phyloP scores from a whole-genome alignment of 371 early-diverging fungal species.

The Mortierella sp. region DNA sequence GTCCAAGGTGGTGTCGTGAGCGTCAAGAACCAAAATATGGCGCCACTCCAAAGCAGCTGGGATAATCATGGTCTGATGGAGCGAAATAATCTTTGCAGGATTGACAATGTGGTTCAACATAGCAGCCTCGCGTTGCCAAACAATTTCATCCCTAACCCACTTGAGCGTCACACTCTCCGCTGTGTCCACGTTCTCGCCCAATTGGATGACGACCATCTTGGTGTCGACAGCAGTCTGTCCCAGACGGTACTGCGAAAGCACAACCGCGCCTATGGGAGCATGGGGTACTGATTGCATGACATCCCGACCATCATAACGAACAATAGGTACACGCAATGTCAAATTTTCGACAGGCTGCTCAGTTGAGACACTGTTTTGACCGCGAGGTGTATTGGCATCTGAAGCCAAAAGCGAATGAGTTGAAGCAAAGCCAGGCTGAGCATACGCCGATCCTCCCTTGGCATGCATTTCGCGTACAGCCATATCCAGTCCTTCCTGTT shows the following conservation, averaged over 20 bases:
- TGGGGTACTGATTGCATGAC: conserved; percentile 46
- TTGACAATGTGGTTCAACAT: conserved; percentile 59
- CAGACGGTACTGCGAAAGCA: conserved; percentile 54
- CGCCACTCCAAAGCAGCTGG: conserved; percentile 57
- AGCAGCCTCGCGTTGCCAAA: conserved; percentile 56
- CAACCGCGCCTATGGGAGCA: conserved; percentile 50
- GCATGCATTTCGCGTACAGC: conserved; percentile 48
- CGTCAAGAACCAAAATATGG: conserved; percentile 52
- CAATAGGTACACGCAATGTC: conserved; percentile 54
- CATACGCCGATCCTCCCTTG: conserved; percentile 26
- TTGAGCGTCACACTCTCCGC: conserved; percentile 55
- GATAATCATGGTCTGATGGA: conserved; percentile 56
- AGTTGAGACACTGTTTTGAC: conserved; percentile 32
- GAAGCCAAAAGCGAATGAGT: conserved; percentile 43
- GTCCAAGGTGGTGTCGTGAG: conserved; percentile 52
- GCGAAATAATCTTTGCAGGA: conserved; percentile 52
- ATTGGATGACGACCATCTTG: conserved; percentile 51
- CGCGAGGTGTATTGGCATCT: conserved; percentile 43
- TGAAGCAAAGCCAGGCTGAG: conserved; percentile 45
- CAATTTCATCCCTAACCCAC: conserved; percentile 56
- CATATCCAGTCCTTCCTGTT: conserved; percentile 40
- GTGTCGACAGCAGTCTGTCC: conserved; percentile 45
- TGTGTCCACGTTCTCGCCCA: conserved; percentile 56
- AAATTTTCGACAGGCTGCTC: conserved; percentile 51
- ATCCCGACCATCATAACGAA: conserved; percentile 52